Percentiles rank a stretch among this genome's conserved stretches.
These are phyloP conservation scores for Poa pratensis DNA, from an alignment of 176 grass and related monocot species.

Conservation along the genomic window DNA sequence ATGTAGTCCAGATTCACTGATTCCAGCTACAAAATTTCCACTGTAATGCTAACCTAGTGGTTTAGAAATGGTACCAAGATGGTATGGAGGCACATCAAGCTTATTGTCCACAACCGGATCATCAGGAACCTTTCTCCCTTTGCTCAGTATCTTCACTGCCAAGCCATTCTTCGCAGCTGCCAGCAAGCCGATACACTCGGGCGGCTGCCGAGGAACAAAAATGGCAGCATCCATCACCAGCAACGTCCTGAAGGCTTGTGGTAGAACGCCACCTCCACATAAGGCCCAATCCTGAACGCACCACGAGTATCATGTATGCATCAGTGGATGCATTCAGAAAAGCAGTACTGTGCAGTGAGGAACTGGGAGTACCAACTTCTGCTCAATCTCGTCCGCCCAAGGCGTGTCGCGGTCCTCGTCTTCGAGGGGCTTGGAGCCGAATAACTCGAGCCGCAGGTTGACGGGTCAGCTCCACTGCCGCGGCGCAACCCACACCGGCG, in stretches of 20 bases:
- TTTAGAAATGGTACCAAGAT: no score
- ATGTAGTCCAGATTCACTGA: no score
- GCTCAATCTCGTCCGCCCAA: conserved; percentile 88
- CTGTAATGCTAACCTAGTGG: no score
- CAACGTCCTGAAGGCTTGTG: conserved; percentile 79
- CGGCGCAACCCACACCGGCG: conserved; percentile 88
- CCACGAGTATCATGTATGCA: no score
- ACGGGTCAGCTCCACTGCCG: conserved; percentile 97
- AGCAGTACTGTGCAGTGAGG: neutral
- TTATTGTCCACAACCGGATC: conserved; percentile 81
- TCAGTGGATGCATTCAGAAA: neutral
- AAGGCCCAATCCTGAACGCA: conserved; percentile 87
- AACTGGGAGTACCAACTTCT: conserved; percentile 75
- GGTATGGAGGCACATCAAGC: no score
- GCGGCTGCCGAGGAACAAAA: conserved; percentile 78
- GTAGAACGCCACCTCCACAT: conserved; percentile 93
- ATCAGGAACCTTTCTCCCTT: conserved; percentile 86
- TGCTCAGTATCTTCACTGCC: conserved; percentile 90
- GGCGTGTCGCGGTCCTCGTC: conserved; percentile 80
- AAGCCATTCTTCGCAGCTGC: conserved; percentile 89
- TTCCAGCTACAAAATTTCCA: no score
- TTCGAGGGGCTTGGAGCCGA: conserved; percentile 71
- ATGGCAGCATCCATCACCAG: conserved; percentile 91
- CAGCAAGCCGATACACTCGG: conserved; percentile 83
- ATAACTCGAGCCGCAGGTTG: conserved; percentile 93